Conservation (phyloP, 1,284 basidiomycete genomes). For the Sporisorium reilianum region DNA sequence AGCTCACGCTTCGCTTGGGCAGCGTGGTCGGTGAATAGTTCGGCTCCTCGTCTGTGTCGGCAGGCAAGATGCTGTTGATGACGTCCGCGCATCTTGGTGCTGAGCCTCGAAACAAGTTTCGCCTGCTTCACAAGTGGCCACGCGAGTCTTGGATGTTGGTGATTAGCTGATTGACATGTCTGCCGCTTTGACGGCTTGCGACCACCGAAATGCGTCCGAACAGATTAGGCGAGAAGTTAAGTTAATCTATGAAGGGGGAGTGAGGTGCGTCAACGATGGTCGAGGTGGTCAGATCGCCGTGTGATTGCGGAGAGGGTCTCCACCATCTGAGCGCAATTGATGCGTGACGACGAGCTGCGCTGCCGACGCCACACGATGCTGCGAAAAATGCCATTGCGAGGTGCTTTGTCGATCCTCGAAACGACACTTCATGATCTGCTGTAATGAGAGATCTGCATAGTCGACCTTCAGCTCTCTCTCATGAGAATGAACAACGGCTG, state of each 20-base stretch:
- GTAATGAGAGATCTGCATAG: background rate
- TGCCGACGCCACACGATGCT: too few relatives aligned
- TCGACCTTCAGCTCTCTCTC: background rate
- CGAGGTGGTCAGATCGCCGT: background rate
- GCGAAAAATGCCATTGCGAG: background rate
- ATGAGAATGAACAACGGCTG: background rate
- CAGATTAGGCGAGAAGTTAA: background rate
- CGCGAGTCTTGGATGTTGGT: background rate
- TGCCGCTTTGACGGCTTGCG: background rate
- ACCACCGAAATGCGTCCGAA: constrained; percentile 2
- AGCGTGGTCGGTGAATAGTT: background rate
- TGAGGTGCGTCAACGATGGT: background rate
- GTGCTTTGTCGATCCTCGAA: background rate
- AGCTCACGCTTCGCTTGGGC: background rate
- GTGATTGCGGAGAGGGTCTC: background rate
- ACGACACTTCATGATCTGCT: background rate
- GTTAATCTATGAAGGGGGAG: background rate
- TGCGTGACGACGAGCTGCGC: constrained; percentile 1
- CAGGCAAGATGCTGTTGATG: background rate
- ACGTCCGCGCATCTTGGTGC: background rate
- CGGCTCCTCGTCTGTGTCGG: background rate
- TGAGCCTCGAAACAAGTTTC: background rate
- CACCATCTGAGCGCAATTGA: background rate
- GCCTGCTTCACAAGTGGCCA: background rate
- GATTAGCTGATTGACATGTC: constrained; percentile 6